Evolutionary conservation across 1,284 basidiomycete genomes (phyloP), one percentile per base, ranked within the genome.

Genomic region (Melampsora americana): DNA sequence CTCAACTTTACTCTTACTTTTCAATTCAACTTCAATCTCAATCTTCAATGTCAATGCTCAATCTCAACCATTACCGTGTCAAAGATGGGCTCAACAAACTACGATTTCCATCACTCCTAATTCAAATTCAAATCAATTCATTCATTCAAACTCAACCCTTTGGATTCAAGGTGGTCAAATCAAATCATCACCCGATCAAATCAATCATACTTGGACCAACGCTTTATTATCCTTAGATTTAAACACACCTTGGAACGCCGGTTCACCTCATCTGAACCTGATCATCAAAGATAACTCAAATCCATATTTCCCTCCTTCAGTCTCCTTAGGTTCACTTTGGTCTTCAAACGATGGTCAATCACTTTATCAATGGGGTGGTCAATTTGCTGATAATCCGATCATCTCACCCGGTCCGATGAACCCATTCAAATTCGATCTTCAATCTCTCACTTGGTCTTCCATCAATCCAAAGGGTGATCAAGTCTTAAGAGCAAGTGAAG

Each of bases 121-220:
- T 2, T 30, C 59, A 18, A n/a, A 59, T 61, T 44, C 65, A 18
- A 42, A 35, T 14, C n/a, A n/a, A n/a, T 50, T 61, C 32, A 53
- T 71, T 28, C 3, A 35, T 48, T 35, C 77, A 11, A 75, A 69
- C 28, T 62, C 64, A 0, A 60, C 32, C 5, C 71, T 79, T 14
- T 80, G 66, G 56, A 79, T 79, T 68, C 78, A 78, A 32, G 79
- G 80, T 12, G 80, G 80, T 7, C 76, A 81, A 46, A 77, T 78
- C 0, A 78, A 69, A 67, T 77, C 77, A 11, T 50, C 39, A 3
- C 59, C 66, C 18, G 75, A 69, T 14, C 79, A 79, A 66, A 77
- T 71, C 1, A n/a, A 12, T 7, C 74, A 78, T 42, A 78, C 78
- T 35, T 80, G 80, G 78, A 80, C 80, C 4, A 81, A 81, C 70